Conservation (phyloP, 768 basidiomycete species). For the Russula sp. region DNA sequence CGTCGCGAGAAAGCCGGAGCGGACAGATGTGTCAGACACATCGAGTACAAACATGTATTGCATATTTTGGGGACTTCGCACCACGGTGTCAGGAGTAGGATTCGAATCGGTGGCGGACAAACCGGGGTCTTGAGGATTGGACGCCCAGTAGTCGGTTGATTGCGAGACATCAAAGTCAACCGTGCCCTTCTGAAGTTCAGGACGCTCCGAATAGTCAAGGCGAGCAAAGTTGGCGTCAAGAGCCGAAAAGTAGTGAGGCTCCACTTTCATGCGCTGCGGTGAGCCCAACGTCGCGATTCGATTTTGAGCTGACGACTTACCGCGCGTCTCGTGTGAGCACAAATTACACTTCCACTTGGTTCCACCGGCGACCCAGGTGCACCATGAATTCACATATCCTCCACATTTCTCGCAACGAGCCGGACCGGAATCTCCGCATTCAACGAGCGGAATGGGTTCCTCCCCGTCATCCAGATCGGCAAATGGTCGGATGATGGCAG, state of each 20-base stretch:
- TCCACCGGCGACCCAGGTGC: constrained; percentile 78
- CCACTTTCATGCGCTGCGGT: constrained; percentile 47
- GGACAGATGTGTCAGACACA: constrained; percentile 64
- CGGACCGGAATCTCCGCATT: constrained; percentile 69
- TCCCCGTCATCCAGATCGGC: constrained; percentile 75
- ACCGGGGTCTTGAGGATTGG: constrained; percentile 54
- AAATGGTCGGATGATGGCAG: constrained; percentile 86
- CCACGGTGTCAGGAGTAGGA: constrained; percentile 43
- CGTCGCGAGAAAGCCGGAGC: constrained; percentile 64
- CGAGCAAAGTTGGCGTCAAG: constrained; percentile 75
- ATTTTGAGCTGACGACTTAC: constrained; percentile 47
- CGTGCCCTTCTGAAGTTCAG: constrained; percentile 87
- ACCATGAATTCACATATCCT: constrained; percentile 94
- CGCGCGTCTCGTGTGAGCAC: constrained; percentile 79
- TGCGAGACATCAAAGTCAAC: constrained; percentile 80
- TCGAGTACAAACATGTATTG: constrained; percentile 87
- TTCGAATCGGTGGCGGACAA: constrained; percentile 54
- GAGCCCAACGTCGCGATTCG: not conserved
- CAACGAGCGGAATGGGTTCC: constrained; percentile 75
- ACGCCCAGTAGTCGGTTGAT: constrained; percentile 77
- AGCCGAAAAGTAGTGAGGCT: constrained; percentile 78
- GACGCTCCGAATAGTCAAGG: constrained; percentile 75
- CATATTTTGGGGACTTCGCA: constrained; percentile 60
- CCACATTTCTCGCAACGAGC: constrained; percentile 81
- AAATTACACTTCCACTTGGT: constrained; percentile 90